Evolutionary conservation across 2,329 filamentous ascomycete species (phyloP), one percentile per base, ranked within the genome.

Genomic region (Cytospora leucostoma): DNA sequence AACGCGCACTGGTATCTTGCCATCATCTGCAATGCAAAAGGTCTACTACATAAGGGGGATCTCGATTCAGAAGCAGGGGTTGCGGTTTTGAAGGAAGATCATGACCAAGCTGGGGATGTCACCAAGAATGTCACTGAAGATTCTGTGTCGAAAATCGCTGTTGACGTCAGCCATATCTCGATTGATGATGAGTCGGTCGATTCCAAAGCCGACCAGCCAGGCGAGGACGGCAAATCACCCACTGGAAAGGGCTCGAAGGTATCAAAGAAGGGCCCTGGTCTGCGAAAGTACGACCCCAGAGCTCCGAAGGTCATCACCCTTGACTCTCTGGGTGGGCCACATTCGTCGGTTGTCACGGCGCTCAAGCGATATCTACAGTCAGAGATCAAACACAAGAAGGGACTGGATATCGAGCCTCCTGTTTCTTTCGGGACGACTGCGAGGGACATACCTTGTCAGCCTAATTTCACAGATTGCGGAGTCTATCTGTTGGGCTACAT

Each of bases 1-100:
- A 81, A 86, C 68, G 78, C 81, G 1, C 95, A 99, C 75, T 99
- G 96, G 95, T 98, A 95, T 75, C 80, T 98, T 68, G 93, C 92
- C 15, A 94, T 99, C 62, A 94, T 99, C 59, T 97, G 92, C 82
- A 97, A 99, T 71, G 83, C 94, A 2, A 84, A 86, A 4, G 87
- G 83, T 58, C 80, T 95, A 27, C 71, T 86, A 8, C 73, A 73
- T 2, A 38, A 13, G 37, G 53, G 51, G 17, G 32, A 32, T 13
- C 54, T 49, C 33, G 13, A 32, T 17, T 8, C 55, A 40, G 57
- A 56, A 32, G 13, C 44, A 38, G 38, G 50, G 12, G 55, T 35
- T 21, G 21, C 51, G n/a, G 50, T 35, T 21, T 17, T 34, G 19
- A 19, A 40, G 27, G 61, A 47, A 10, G n/a, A 44, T 33, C 38